These are phyloP conservation scores for Fusarium napiforme DNA, from an alignment of 2,329 filamentous ascomycete species.

Conservation along the genomic window DNA sequence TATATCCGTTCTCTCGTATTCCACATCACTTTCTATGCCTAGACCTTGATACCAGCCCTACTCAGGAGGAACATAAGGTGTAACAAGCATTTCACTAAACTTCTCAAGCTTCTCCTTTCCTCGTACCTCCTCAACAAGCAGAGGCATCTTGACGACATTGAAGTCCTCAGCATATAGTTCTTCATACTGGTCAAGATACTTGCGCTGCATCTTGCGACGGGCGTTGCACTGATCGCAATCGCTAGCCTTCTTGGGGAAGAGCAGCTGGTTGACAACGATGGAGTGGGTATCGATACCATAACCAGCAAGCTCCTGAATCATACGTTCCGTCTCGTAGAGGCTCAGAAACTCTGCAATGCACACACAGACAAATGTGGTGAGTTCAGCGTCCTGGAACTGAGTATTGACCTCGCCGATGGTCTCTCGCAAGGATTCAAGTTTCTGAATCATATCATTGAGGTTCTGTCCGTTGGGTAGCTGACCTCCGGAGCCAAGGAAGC, in stretches of 20 bases:
- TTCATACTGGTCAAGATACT: slow-evolving; percentile 98
- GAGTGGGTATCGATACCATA: slow-evolving; percentile 97
- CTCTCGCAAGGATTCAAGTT: slow-evolving; percentile 91
- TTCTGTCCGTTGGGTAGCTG: slow-evolving; percentile 89
- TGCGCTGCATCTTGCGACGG: slow-evolving; percentile 97
- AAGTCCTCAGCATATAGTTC: slow-evolving; percentile 96
- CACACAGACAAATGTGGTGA: slow-evolving; percentile 98
- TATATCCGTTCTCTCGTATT: slow-evolving; percentile 7
- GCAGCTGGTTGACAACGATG: slow-evolving; percentile 97
- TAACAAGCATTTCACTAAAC: slow-evolving; percentile 87
- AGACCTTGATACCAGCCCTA: slow-evolving; percentile 26
- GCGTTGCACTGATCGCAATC: slow-evolving; percentile 96
- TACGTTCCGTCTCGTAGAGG: slow-evolving; percentile 97
- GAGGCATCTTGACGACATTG: slow-evolving; percentile 98
- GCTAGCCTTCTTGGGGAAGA: slow-evolving; percentile 88
- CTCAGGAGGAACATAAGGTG: slow-evolving; percentile 76
- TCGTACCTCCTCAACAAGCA: slow-evolving; percentile 93
- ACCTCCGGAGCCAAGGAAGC: slow-evolving; percentile 82
- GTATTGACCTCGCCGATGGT: slow-evolving; percentile 96
- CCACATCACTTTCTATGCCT: slow-evolving; percentile 7
- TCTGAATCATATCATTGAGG: slow-evolving; percentile 90
- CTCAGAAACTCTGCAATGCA: slow-evolving; percentile 98
- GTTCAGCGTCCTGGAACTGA: slow-evolving; percentile 96
- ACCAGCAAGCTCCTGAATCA: slow-evolving; percentile 96
- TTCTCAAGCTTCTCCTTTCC: slow-evolving; percentile 94